These are phyloP conservation scores for Albizia julibrissin DNA, from an alignment of 306 rosid species.

Conservation along the genomic window DNA sequence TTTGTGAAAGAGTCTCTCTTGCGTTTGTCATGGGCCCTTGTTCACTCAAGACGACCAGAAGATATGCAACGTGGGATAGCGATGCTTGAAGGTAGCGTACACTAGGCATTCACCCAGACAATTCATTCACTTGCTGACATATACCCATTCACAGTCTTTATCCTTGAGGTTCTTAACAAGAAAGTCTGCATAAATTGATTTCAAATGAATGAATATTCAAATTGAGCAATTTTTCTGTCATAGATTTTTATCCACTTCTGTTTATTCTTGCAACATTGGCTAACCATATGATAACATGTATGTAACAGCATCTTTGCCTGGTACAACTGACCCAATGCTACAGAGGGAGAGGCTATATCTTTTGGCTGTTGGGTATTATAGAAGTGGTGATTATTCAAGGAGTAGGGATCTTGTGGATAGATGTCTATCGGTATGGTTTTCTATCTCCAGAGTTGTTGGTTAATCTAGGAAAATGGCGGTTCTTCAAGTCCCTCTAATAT, in stretches of 20 bases:
- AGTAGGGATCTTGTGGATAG: constrained; percentile 72
- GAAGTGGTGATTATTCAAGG: constrained; percentile 69
- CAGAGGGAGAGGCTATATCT: constrained; percentile 89
- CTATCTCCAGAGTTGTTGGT: not conserved
- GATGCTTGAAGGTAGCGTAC: constrained; percentile 75
- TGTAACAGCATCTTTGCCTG: constrained; percentile 68
- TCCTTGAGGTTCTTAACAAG: not conserved
- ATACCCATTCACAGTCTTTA: not conserved
- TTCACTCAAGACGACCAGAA: constrained; percentile 75
- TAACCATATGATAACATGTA: constrained; percentile 5
- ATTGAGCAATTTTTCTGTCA: not conserved
- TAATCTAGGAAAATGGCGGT: not conserved
- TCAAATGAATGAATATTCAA: not conserved
- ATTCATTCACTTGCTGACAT: not conserved
- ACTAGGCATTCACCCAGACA: not conserved
- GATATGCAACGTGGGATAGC: constrained; percentile 96
- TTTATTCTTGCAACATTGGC: not conserved
- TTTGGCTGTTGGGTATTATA: constrained; percentile 76
- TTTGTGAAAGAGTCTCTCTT: constrained; percentile 58
- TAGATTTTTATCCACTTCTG: not conserved
- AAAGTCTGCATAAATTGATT: not conserved
- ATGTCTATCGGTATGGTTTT: constrained; percentile 64
- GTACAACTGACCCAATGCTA: constrained; percentile 50
- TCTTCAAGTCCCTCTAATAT: not conserved
- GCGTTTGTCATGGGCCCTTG: constrained; percentile 96